A percentile compares a stretch with the other conserved stretches of the same genome.
These are phyloP conservation scores for Erysiphe pulchra DNA, from an alignment of 2,329 filamentous ascomycete genomes.

Conservation along the genomic window DNA sequence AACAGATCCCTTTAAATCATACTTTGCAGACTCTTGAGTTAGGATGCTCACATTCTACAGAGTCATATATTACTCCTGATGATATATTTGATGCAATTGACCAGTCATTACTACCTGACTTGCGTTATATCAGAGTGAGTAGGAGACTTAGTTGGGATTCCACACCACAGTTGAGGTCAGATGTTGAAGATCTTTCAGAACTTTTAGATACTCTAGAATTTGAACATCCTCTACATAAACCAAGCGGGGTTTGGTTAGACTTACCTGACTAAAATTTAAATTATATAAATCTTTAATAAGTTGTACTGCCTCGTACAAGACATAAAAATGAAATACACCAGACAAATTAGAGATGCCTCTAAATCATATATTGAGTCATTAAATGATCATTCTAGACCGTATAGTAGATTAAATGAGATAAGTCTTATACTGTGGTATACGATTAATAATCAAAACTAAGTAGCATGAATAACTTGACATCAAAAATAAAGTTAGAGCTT, in stretches of 20 bases:
- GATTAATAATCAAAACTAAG: too few relatives aligned
- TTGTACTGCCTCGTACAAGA: too few relatives aligned
- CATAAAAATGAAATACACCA: too few relatives aligned
- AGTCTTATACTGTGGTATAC: too few relatives aligned
- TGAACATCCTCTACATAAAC: constrained; percentile 8
- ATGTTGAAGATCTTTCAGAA: constrained; percentile 9
- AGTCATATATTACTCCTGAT: constrained; percentile 6
- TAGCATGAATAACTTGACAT: too few relatives aligned
- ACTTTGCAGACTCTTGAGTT: constrained; percentile 12
- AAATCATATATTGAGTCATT: too few relatives aligned
- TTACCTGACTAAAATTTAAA: background rate
- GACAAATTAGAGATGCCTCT: too few relatives aligned
- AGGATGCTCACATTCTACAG: constrained; percentile 10
- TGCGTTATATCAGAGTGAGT: constrained; percentile 12
- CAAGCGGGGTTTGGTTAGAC: constrained; percentile 5
- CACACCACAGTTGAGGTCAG: constrained; percentile 5
- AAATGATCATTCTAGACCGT: too few relatives aligned
- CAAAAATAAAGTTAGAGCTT: too few relatives aligned
- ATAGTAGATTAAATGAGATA: too few relatives aligned
- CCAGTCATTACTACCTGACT: constrained; percentile 6
- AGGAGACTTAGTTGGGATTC: constrained; percentile 11
- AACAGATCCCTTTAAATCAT: constrained; percentile 3
- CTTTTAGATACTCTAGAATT: constrained; percentile 10
- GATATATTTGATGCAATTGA: constrained; percentile 11
- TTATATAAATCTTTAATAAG: too few relatives aligned